Conservation (phyloP, 306 rosid genomes). For the Castanea mollissima region DNA sequence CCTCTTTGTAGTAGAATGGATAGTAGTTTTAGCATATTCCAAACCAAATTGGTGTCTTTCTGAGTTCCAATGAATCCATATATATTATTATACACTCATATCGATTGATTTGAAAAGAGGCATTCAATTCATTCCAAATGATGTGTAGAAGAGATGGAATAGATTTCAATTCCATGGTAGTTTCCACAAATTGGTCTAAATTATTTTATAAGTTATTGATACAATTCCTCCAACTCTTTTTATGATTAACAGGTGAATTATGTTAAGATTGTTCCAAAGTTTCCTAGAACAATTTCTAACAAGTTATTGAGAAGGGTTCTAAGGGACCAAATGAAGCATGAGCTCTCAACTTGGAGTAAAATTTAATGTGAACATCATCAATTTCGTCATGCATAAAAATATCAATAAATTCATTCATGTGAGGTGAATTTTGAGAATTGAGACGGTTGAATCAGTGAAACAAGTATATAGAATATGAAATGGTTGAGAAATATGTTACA, state of each 20-base stretch:
- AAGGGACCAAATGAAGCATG: slow-evolving; percentile 76
- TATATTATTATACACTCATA: neutral
- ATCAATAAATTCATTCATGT: neutral
- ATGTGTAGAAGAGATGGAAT: neutral
- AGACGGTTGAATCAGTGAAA: too few relatives aligned
- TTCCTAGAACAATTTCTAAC: slow-evolving; percentile 82
- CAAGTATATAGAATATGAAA: too few relatives aligned
- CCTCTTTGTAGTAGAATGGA: too few relatives aligned
- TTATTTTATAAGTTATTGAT: neutral
- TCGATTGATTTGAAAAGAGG: neutral
- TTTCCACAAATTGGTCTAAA: neutral
- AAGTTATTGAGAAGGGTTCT: slow-evolving; percentile 76
- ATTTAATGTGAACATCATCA: slow-evolving; percentile 33
- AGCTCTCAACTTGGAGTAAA: slow-evolving; percentile 52
- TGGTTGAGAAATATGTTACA: too few relatives aligned
- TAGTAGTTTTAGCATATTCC: too few relatives aligned
- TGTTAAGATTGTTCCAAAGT: slow-evolving; percentile 56
- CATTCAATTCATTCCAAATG: neutral
- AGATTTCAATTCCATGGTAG: neutral
- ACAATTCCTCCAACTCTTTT: neutral
- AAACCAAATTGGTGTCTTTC: neutral
- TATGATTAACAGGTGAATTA: slow-evolving; percentile 48
- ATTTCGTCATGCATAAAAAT: neutral
- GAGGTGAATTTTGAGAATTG: neutral
- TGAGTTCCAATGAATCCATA: neutral